Evolutionary conservation across 345 rosid genomes (phyloP).

Genomic region (Brassica rapa): DNA sequence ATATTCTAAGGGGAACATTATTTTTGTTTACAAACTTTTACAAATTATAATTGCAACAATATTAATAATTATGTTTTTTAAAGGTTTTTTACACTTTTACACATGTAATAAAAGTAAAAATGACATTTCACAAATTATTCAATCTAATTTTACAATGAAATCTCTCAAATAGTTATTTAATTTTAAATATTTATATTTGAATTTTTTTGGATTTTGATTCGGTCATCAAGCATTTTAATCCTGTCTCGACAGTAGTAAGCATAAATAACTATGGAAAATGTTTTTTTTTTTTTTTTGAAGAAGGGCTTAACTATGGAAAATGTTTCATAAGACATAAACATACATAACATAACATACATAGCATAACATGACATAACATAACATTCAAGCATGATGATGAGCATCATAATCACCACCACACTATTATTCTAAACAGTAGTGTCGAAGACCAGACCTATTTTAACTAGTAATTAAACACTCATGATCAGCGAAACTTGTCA

Average conservation of each 20-base stretch:
- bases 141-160: too few species aligned
- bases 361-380: slow-evolving; percentile 11
- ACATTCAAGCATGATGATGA: slow-evolving; percentile 21
- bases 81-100: too few species aligned
- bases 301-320: not conserved
- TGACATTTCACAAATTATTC: too few species aligned
- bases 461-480: slow-evolving; percentile 21
- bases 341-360: not conserved
- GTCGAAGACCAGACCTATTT: not conserved
- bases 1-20: too few species aligned
- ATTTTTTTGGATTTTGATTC: too few species aligned
- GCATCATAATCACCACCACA: slow-evolving; percentile 3
- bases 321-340: slow-evolving; percentile 8
- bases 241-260: not conserved
- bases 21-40: too few species aligned
- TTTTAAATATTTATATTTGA: too few species aligned
- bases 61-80: too few species aligned
- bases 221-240: too few species aligned
- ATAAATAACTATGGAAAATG: not conserved
- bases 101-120: too few species aligned
- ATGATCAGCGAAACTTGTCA: slow-evolving; percentile 13
- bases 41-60: too few species aligned
- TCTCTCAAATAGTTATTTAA: too few species aligned
- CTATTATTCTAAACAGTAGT: slow-evolving; percentile 12
- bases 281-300: not conserved